Percentiles rank a stretch among this genome's conserved stretches.
phyloP scores from a whole-genome alignment of 768 basidiomycete species.

The Rubroboletus pulcherrimus region DNA sequence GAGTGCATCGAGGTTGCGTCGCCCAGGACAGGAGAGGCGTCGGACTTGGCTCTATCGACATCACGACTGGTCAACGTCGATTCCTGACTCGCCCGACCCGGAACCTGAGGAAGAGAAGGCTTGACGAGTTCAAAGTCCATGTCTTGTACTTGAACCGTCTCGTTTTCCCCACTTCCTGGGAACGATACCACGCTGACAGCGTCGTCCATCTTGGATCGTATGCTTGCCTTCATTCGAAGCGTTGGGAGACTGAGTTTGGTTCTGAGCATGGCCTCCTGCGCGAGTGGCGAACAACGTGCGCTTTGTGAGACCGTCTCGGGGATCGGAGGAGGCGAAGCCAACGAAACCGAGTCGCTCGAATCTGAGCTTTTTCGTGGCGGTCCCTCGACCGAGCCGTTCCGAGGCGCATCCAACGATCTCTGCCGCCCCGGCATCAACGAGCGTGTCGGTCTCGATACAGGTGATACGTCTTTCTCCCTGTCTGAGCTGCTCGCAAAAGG shows the following conservation, averaged over 20 bases:
- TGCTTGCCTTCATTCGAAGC: constrained; percentile 43
- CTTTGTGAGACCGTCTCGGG: constrained; percentile 36
- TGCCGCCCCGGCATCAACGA: constrained; percentile 11
- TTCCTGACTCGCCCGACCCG: constrained; percentile 52
- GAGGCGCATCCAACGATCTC: constrained; percentile 18
- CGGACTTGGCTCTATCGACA: constrained; percentile 10
- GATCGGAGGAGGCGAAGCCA: constrained; percentile 40
- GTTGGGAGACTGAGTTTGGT: constrained; percentile 69
- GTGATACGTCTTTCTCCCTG: constrained; percentile 21
- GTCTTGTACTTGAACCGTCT: constrained; percentile 72
- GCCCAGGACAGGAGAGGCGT: constrained; percentile 26
- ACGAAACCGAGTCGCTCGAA: constrained; percentile 32
- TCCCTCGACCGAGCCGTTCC: constrained; percentile 21
- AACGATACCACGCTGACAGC: constrained; percentile 26
- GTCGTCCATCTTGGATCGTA: constrained; percentile 30
- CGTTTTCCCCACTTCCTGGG: constrained; percentile 33
- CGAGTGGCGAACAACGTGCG: constrained; percentile 24
- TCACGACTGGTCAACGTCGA: constrained; percentile 37
- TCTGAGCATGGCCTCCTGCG: constrained; percentile 38
- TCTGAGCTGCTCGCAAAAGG: constrained; percentile 9
- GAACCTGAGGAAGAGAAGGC: constrained; percentile 47
- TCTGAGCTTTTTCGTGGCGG: constrained; percentile 22
- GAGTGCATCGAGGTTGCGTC: constrained; percentile 45
- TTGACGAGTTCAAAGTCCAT: constrained; percentile 79
- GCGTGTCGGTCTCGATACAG: constrained; percentile 2